phyloP scores from a whole-genome alignment of 345 rosid species.

The Pistacia atlantica region DNA sequence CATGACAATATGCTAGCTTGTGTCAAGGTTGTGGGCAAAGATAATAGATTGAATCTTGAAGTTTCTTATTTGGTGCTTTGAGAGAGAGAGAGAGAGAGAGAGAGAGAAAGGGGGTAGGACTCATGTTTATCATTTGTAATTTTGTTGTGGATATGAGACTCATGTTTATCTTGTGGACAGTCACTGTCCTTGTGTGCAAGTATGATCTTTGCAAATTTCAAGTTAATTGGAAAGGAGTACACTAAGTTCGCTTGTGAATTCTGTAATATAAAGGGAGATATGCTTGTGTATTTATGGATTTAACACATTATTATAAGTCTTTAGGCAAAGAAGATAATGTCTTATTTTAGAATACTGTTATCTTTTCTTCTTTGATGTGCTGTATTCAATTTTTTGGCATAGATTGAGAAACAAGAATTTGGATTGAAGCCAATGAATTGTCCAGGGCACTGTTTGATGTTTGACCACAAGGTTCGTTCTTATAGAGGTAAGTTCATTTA shows the following conservation, averaged over 20 bases:
- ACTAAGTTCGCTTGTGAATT: not conserved
- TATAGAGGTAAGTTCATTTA: constrained; percentile 61
- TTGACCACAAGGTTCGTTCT: constrained; percentile 86
- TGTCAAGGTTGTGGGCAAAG: not conserved
- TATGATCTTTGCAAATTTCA: not conserved
- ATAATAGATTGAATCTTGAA: not conserved
- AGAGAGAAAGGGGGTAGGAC: too few species aligned
- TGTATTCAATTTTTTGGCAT: constrained; percentile 26
- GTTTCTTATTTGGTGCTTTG: too few species aligned
- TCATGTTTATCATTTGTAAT: not conserved
- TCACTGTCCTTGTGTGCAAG: not conserved
- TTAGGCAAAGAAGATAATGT: not conserved
- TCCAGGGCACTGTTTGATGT: constrained; percentile 97
- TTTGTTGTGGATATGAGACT: not conserved
- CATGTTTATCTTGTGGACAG: not conserved
- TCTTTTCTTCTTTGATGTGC: not conserved
- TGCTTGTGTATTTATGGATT: constrained; percentile 4
- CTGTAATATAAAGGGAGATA: not conserved
- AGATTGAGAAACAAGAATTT: constrained; percentile 95
- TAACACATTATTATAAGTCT: not conserved
- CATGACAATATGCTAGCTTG: too few species aligned
- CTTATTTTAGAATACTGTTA: not conserved
- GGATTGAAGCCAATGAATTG: constrained; percentile 99
- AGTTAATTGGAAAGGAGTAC: not conserved
- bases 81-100: too few species aligned